phyloP scores from a whole-genome alignment of 2,329 filamentous ascomycete genomes.

The Hymenoscyphus fructigenus region DNA sequence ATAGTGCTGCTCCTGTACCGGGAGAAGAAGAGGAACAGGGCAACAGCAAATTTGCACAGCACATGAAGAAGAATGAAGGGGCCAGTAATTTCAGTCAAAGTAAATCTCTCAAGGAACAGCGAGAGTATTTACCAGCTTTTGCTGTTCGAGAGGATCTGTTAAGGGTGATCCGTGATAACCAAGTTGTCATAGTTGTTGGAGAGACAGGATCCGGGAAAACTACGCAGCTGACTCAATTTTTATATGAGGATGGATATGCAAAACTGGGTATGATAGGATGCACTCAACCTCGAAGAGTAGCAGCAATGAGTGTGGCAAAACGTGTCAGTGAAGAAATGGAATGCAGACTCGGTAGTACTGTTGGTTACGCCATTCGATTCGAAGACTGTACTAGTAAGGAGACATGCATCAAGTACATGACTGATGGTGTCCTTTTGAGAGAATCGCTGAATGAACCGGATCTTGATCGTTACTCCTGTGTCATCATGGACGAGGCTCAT shows the following conservation, averaged over 20 bases:
- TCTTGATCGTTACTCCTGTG: slow-evolving; percentile 92
- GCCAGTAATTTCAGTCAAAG: slow-evolving; percentile 91
- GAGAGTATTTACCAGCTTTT: slow-evolving; percentile 92
- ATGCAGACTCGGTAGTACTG: slow-evolving; percentile 78
- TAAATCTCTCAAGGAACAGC: slow-evolving; percentile 86
- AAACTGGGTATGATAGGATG: slow-evolving; percentile 89
- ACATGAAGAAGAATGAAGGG: slow-evolving; percentile 83
- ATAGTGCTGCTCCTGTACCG: slow-evolving; percentile 78
- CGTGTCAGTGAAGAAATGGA: slow-evolving; percentile 99
- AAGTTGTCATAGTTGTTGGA: slow-evolving; percentile 94
- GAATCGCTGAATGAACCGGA: slow-evolving; percentile 92
- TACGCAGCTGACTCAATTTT: slow-evolving; percentile 93
- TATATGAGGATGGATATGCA: slow-evolving; percentile 93
- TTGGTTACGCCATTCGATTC: slow-evolving; percentile 97
- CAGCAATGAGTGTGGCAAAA: slow-evolving; percentile 98
- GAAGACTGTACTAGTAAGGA: slow-evolving; percentile 97
- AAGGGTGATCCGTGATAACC: slow-evolving; percentile 90
- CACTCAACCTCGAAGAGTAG: slow-evolving; percentile 92
- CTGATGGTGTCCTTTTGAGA: slow-evolving; percentile 88
- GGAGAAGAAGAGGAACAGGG: slow-evolving; percentile 66
- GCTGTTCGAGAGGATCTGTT: slow-evolving; percentile 92
- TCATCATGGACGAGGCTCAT: slow-evolving; percentile 99
- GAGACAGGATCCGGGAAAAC: slow-evolving; percentile 98
- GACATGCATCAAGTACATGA: slow-evolving; percentile 98
- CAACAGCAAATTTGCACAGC: slow-evolving; percentile 80